Conservation (phyloP, 2,329 filamentous ascomycete genomes). For the Ophiocordyceps camponoti-rufipedis region DNA sequence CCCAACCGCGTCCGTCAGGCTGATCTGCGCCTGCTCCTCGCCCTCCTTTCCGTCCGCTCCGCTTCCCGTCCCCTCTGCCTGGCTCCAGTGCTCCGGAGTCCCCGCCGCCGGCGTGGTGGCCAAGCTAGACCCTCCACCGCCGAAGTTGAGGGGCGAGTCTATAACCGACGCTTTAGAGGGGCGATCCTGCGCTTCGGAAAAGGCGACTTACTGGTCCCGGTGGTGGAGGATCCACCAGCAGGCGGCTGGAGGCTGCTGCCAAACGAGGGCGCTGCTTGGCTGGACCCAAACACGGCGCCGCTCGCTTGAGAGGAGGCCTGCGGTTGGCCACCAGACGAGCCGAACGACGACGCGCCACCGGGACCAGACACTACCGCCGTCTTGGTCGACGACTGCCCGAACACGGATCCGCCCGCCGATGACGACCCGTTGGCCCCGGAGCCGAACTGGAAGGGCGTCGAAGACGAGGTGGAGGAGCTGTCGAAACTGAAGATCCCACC, state of each 20-base stretch:
- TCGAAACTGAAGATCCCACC: not conserved
- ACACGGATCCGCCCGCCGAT: conserved; percentile 6
- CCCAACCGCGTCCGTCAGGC: conserved; percentile 49
- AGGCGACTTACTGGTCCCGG: conserved; percentile 27
- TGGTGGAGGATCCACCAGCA: conserved; percentile 23
- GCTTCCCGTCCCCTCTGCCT: conserved; percentile 23
- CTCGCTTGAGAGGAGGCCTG: conserved; percentile 8
- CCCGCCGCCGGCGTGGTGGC: conserved; percentile 40
- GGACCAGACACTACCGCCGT: not conserved
- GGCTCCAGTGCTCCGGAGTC: conserved; percentile 36
- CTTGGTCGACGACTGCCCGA: conserved; percentile 5
- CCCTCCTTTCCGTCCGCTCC: conserved; percentile 29
- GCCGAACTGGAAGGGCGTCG: conserved; percentile 21
- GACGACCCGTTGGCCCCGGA: conserved; percentile 7
- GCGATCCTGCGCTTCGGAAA: conserved; percentile 22
- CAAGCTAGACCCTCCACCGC: conserved; percentile 40
- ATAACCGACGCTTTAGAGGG: conserved; percentile 26
- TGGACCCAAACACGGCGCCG: conserved; percentile 15
- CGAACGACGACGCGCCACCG: conserved; percentile 16
- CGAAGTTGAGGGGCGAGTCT: conserved; percentile 38
- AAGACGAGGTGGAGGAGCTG: conserved; percentile 2
- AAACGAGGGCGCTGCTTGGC: conserved; percentile 16
- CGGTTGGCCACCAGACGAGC: conserved; percentile 14
- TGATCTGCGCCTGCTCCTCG: conserved; percentile 49
- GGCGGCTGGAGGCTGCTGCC: conserved; percentile 21